phyloP scores from a whole-genome alignment of 148 eudicot genomes.

The Vaccinium macrocarpon region DNA sequence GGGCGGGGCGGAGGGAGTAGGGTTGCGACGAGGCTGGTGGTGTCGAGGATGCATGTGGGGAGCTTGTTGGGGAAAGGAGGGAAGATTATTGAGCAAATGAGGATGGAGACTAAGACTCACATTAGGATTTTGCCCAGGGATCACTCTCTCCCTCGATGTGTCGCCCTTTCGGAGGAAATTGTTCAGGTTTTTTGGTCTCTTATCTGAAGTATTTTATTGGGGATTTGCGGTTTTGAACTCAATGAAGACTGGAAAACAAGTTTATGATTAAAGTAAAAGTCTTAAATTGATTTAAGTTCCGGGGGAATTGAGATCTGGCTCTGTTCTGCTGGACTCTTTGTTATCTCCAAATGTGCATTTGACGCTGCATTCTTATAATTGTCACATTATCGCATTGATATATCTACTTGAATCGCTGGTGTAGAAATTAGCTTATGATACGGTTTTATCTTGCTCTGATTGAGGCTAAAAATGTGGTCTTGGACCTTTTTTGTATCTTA shows the following conservation, averaged over 20 bases:
- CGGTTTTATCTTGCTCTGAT: background rate
- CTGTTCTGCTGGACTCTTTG: background rate
- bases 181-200: slow-evolving; percentile 77
- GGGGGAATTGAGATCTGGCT: background rate
- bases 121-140: slow-evolving; percentile 93
- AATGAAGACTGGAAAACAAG: background rate
- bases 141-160: slow-evolving; percentile 85
- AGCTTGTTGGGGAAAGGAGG: slow-evolving; percentile 95
- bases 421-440: background rate
- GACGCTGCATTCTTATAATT: background rate
- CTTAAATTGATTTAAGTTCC: background rate
- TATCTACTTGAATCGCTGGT: background rate
- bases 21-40: slow-evolving; percentile 92
- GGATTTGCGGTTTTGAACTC: slow-evolving; percentile 8
- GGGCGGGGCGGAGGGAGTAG: slow-evolving; percentile 42
- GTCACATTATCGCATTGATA: background rate
- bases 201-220: background rate
- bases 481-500: background rate
- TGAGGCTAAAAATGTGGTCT: background rate
- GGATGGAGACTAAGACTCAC: slow-evolving; percentile 92
- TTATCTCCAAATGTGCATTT: background rate
- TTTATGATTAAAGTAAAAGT: background rate
- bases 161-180: slow-evolving; percentile 87
- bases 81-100: slow-evolving; percentile 98
- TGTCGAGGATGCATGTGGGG: slow-evolving; percentile 93